Base-by-base conservation (phyloP, 805 yeast species). In the Gaillardinia entomophila region DNA sequence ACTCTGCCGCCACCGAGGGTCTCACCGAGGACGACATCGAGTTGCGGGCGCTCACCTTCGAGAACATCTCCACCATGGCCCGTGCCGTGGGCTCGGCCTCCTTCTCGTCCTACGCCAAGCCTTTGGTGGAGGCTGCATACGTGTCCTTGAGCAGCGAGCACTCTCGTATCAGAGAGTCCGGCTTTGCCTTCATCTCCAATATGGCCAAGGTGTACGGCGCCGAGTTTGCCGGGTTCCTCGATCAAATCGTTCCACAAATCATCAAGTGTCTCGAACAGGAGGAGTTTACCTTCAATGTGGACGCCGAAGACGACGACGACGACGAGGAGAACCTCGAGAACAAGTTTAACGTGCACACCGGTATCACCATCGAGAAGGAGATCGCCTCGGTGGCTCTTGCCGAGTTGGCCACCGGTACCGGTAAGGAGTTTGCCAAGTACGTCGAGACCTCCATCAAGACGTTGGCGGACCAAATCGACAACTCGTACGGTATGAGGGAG, bases 121-220 rank as follows among this genome's bases (percentile, higher is more conserved):
- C 95, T 16, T 73, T 89, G 56, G 85, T 88, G 46, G 83, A 84
- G 54, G 86, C 96, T 38, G 89, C 96, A 18, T 82, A 86, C 54
- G 69, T 69, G 36, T 80, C 95, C 34, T 73, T 90, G 46, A 72
- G 76, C 44, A 77, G 90, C 22, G 83, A 82, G 35, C 80, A 81
- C 56, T 75, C 89, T 27, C 76, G 96, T 66, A 75, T 92, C 48
- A 82, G 96, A 68, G 99, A 92, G 64, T 77, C 96, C 35, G 96
- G 96, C 30, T 90, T 86, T 48, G 86, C 96, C 10, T 88, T 92
- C 60, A 79, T 92, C 62, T 80, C 95, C 35, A 85, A 85, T 63
- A 77, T 90, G 79, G 96, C 97, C 37, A 85, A 84, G 66, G 96
- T 92, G 22, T 92, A 90, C 64, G 95, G 92, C 40, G 77, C 78